phyloP scores from a whole-genome alignment of 192 early-diverging fungal genomes.

The Thamnidium elegans region DNA sequence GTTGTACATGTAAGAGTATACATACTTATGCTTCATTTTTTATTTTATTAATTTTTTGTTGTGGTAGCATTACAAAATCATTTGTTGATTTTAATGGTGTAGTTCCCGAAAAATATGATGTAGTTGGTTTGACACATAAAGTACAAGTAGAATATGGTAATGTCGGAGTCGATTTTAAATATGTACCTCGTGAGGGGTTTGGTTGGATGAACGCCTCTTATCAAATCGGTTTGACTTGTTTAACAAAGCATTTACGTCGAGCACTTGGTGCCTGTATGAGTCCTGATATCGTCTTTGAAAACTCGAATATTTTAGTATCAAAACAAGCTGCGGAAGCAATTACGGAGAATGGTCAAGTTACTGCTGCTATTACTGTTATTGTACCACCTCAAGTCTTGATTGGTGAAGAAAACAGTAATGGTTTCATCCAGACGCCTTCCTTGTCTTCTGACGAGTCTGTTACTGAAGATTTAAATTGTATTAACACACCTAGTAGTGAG shows the following conservation, averaged over 20 bases:
- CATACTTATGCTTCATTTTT: neutral
- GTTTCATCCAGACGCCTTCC: neutral
- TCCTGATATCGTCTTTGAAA: slow-evolving; percentile 33
- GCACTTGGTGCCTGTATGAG: slow-evolving; percentile 58
- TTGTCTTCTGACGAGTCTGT: neutral
- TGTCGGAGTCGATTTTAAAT: slow-evolving; percentile 91
- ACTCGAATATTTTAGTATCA: neutral
- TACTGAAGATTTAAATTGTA: no score
- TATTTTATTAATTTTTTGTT: neutral
- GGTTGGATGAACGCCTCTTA: slow-evolving; percentile 98
- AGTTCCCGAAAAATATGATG: slow-evolving; percentile 97
- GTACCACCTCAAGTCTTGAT: neutral
- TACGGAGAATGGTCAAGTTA: slow-evolving; percentile 24
- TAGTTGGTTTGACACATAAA: slow-evolving; percentile 87
- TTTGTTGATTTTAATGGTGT: slow-evolving; percentile 98
- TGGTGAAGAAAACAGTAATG: neutral
- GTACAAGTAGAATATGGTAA: slow-evolving; percentile 97
- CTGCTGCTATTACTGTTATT: slow-evolving; percentile 24
- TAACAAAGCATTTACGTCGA: slow-evolving; percentile 70
- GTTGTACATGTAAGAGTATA: slow-evolving; percentile 74
- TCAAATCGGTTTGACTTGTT: slow-evolving; percentile 77
- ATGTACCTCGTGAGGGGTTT: slow-evolving; percentile 92
- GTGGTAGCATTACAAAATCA: slow-evolving; percentile 71
- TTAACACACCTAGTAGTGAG: no score
- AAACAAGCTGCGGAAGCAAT: slow-evolving; percentile 15